These are phyloP conservation scores for Earliella scabrosa DNA, from an alignment of 1,284 basidiomycete species.

Conservation along the genomic window DNA sequence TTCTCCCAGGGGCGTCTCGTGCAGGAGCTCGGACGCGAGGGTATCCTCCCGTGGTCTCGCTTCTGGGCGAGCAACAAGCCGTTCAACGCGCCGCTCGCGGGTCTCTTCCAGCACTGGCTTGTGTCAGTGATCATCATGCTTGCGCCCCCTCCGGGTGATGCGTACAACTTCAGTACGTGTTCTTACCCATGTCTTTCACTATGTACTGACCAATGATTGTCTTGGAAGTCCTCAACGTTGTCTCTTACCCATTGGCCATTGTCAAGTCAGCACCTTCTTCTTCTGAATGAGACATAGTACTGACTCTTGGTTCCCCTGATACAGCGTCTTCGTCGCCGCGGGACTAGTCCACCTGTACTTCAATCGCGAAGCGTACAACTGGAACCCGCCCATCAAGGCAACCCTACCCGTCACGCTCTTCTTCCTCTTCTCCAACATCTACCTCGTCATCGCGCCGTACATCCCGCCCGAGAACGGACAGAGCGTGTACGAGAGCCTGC, in stretches of 20 bases:
- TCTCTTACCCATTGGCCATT: slow-evolving; percentile 52
- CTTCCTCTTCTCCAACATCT: slow-evolving; percentile 64
- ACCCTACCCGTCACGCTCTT: slow-evolving; percentile 46
- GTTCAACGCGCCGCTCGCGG: slow-evolving; percentile 60
- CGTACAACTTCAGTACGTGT: slow-evolving; percentile 15
- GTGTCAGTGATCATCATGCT: slow-evolving; percentile 53
- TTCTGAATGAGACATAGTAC: not conserved
- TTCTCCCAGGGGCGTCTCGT: slow-evolving; percentile 70
- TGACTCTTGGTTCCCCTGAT: slow-evolving; percentile 25
- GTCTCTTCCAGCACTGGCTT: slow-evolving; percentile 56
- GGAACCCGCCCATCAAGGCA: slow-evolving; percentile 50
- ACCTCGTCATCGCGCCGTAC: slow-evolving; percentile 57
- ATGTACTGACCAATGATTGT: not conserved
- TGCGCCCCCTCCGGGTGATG: slow-evolving; percentile 53
- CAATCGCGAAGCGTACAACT: slow-evolving; percentile 32
- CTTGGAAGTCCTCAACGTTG: slow-evolving; percentile 25
- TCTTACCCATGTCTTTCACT: too few relatives aligned
- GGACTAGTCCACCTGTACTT: slow-evolving; percentile 54
- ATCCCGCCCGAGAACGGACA: slow-evolving; percentile 53
- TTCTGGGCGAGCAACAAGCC: slow-evolving; percentile 68
- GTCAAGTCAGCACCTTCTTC: slow-evolving; percentile 36
- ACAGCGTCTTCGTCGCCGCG: slow-evolving; percentile 47
- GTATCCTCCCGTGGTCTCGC: slow-evolving; percentile 59
- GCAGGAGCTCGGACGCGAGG: slow-evolving; percentile 70
- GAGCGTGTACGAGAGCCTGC: slow-evolving; percentile 53